Percentiles rank a stretch among this genome's conserved stretches.
These are phyloP conservation scores for Klebsormidium nitens DNA, from an alignment of 139 green algal species.

Conservation along the genomic window DNA sequence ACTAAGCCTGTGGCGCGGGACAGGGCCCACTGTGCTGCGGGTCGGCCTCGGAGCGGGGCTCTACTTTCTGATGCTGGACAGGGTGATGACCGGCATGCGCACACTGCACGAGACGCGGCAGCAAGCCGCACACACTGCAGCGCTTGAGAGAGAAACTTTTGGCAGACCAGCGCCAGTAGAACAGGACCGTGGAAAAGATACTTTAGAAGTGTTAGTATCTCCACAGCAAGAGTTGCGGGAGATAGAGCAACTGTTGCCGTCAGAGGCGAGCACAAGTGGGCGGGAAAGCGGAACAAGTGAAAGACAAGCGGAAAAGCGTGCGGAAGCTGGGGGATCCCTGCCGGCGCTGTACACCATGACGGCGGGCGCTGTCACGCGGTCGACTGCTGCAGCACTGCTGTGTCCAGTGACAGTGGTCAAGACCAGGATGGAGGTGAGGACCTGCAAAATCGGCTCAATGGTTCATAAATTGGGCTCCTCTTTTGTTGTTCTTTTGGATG, in stretches of 20 bases:
- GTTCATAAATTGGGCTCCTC: too few relatives aligned
- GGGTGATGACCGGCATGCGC: neutral
- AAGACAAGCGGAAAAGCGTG: too few relatives aligned
- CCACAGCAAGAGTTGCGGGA: too few relatives aligned
- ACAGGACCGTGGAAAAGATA: neutral
- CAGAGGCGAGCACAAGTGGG: too few relatives aligned
- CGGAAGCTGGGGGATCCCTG: too few relatives aligned
- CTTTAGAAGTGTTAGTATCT: too few relatives aligned
- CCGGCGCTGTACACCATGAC: slow-evolving; percentile 5
- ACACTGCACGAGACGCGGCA: neutral
- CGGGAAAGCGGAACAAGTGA: too few relatives aligned
- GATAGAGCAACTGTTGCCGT: too few relatives aligned
- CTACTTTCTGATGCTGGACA: slow-evolving; percentile 47
- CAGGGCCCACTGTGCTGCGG: slow-evolving; percentile 34
- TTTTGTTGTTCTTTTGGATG: too few relatives aligned
- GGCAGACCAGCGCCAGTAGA: neutral
- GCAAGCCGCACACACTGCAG: neutral
- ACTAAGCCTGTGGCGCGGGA: slow-evolving; percentile 38
- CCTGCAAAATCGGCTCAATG: too few relatives aligned
- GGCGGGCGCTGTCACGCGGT: slow-evolving; percentile 46
- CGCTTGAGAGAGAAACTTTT: neutral
- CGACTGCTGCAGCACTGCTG: slow-evolving; percentile 63
- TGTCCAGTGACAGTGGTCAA: slow-evolving; percentile 92
- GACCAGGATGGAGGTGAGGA: slow-evolving; percentile 85
- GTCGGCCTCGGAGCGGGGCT: slow-evolving; percentile 36